Conservation (phyloP, 192 early-diverging fungal genomes). For the Coemansia sp. region DNA sequence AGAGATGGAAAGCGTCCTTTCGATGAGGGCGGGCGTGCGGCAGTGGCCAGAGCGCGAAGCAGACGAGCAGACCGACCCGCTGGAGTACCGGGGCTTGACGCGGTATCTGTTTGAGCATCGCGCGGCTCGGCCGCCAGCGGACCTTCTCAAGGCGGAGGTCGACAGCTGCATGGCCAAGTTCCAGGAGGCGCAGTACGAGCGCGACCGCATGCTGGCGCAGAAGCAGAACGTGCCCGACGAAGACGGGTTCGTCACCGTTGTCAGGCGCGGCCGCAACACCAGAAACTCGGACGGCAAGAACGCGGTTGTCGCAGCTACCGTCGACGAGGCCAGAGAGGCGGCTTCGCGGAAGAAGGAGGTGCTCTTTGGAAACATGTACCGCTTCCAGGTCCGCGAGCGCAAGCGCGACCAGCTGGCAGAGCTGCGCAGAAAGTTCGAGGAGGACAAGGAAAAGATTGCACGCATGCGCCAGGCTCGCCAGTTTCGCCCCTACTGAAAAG, state of each 20-base stretch:
- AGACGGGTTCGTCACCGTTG: slow-evolving; percentile 89
- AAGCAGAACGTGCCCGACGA: slow-evolving; percentile 81
- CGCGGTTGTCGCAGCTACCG: slow-evolving; percentile 59
- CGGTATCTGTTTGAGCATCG: slow-evolving; percentile 45
- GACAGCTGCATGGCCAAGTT: slow-evolving; percentile 77
- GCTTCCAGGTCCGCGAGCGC: slow-evolving; percentile 91
- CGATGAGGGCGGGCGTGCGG: slow-evolving; percentile 56
- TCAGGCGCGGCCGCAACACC: slow-evolving; percentile 62
- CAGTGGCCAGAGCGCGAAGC: slow-evolving; percentile 45
- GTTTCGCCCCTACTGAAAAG: slow-evolving; percentile 88
- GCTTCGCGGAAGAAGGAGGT: slow-evolving; percentile 67
- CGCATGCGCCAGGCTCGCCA: slow-evolving; percentile 71
- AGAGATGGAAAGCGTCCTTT: slow-evolving; percentile 60
- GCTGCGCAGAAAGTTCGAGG: slow-evolving; percentile 87
- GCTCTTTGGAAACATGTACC: slow-evolving; percentile 81
- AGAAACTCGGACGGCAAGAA: slow-evolving; percentile 69
- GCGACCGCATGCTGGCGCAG: slow-evolving; percentile 61
- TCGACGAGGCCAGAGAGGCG: slow-evolving; percentile 58
- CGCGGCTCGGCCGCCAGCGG: slow-evolving; percentile 38
- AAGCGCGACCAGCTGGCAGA: slow-evolving; percentile 87
- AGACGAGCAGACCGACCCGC: slow-evolving; percentile 36
- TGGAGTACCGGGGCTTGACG: slow-evolving; percentile 34
- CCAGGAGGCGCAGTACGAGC: slow-evolving; percentile 69
- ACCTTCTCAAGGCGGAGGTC: slow-evolving; percentile 60
- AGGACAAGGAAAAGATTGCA: slow-evolving; percentile 83